phyloP scores from a whole-genome alignment of 805 yeast species.

The Yarrowia porcina region DNA sequence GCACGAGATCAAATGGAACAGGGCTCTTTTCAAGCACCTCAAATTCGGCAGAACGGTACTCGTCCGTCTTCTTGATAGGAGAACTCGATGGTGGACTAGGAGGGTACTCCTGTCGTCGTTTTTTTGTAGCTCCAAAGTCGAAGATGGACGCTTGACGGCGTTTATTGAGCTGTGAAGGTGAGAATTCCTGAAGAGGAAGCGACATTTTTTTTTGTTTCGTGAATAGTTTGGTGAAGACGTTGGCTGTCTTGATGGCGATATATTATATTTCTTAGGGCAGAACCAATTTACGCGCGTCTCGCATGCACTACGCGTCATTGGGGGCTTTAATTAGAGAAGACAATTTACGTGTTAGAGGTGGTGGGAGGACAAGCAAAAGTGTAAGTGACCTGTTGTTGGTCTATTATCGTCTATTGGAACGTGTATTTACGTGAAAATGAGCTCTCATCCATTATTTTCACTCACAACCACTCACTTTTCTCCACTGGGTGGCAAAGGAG shows the following conservation, averaged over 20 bases:
- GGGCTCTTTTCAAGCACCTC: not conserved
- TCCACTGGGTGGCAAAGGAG: too few species aligned
- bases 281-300: conserved; percentile 11
- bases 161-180: conserved; percentile 3
- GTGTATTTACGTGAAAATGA: too few species aligned
- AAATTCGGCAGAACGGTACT: not conserved
- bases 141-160: conserved; percentile 3
- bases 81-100: conserved; percentile 4
- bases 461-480: too few species aligned
- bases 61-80: not conserved
- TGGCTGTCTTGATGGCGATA: not conserved
- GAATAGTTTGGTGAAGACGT: not conserved
- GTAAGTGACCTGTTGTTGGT: too few species aligned
- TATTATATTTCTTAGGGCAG: not conserved
- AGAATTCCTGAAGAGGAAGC: not conserved
- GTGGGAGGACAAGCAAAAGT: too few species aligned
- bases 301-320: conserved; percentile 4
- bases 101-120: not conserved
- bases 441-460: too few species aligned
- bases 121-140: conserved; percentile 5
- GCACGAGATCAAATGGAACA: not conserved
- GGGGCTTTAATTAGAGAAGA: not conserved
- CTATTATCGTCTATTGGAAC: too few species aligned
- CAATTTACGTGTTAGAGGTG: not conserved
- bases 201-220: not conserved